Evolutionary conservation across 495 filamentous ascomycete genomes (phyloP).

Genomic region (Tuber brumale): DNA sequence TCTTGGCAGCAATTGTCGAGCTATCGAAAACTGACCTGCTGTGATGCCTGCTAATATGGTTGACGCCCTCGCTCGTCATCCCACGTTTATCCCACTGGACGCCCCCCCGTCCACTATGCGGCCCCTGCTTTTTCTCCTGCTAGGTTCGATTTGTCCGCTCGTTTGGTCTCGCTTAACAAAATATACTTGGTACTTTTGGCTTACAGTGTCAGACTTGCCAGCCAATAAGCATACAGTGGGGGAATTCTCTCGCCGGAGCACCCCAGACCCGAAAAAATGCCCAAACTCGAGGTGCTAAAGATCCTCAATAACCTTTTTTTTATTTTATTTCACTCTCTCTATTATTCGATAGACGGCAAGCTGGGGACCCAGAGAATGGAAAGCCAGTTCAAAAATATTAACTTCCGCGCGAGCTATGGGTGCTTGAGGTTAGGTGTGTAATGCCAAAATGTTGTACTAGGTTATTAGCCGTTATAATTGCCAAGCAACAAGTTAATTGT

Average conservation of each 20-base stretch:
- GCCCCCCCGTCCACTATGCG: conserved; percentile 24
- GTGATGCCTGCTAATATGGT: conserved; percentile 20
- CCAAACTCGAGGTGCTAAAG: not conserved
- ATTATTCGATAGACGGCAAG: not conserved
- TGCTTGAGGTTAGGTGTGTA: not conserved
- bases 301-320: not conserved
- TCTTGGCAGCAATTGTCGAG: not conserved
- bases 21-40: conserved; percentile 7
- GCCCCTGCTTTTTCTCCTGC: conserved; percentile 24
- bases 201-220: not conserved
- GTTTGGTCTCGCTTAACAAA: conserved; percentile 15
- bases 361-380: not conserved
- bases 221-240: not conserved
- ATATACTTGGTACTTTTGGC: not conserved
- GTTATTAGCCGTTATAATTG: not conserved
- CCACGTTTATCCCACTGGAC: not conserved
- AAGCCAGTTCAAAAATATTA: no score
- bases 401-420: not conserved
- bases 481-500: not conserved
- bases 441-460: not conserved
- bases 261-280: not conserved
- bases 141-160: not conserved
- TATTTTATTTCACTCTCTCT: not conserved
- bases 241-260: not conserved
- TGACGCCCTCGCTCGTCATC: conserved; percentile 22